phyloP scores from a whole-genome alignment of 2,329 filamentous ascomycete genomes.

The Celoporthe dispersa region DNA sequence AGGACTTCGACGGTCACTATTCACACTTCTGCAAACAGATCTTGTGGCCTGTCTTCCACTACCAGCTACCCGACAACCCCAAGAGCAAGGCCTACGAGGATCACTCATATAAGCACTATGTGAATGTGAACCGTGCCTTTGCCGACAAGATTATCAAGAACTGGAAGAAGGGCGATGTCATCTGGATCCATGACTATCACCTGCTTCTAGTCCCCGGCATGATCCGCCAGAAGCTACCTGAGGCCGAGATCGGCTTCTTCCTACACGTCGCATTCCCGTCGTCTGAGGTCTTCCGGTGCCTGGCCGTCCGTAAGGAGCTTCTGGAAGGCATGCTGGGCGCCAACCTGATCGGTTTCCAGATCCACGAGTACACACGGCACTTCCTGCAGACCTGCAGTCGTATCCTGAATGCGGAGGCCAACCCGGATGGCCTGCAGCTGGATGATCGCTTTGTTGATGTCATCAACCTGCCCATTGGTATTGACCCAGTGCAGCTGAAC shows the following conservation, averaged over 20 bases:
- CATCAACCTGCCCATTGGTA: constrained; percentile 83
- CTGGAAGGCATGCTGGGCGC: constrained; percentile 92
- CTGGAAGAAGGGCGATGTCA: constrained; percentile 90
- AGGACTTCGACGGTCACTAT: constrained; percentile 93
- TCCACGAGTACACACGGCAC: constrained; percentile 88
- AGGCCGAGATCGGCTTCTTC: constrained; percentile 96
- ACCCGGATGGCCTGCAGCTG: constrained; percentile 83
- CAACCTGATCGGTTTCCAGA: constrained; percentile 92
- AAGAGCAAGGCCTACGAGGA: constrained; percentile 99
- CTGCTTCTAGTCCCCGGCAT: constrained; percentile 85
- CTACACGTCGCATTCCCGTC: constrained; percentile 94
- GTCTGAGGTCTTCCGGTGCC: constrained; percentile 91
- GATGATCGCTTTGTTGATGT: constrained; percentile 95
- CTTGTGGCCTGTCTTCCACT: constrained; percentile 96
- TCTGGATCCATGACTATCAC: constrained; percentile 98
- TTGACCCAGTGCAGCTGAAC: constrained; percentile 79
- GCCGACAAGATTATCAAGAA: constrained; percentile 87
- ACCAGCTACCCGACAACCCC: constrained; percentile 95
- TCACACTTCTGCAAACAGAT: constrained; percentile 97
- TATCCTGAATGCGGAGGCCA: constrained; percentile 86
- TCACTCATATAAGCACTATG: constrained; percentile 95
- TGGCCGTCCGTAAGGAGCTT: constrained; percentile 84
- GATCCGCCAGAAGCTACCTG: constrained; percentile 86
- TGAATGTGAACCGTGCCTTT: constrained; percentile 90
- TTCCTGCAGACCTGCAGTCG: constrained; percentile 96